Percentiles rank a stretch among this genome's conserved stretches.
phyloP scores from a whole-genome alignment of 495 filamentous ascomycete genomes.

The Aspergillus kassunensis region DNA sequence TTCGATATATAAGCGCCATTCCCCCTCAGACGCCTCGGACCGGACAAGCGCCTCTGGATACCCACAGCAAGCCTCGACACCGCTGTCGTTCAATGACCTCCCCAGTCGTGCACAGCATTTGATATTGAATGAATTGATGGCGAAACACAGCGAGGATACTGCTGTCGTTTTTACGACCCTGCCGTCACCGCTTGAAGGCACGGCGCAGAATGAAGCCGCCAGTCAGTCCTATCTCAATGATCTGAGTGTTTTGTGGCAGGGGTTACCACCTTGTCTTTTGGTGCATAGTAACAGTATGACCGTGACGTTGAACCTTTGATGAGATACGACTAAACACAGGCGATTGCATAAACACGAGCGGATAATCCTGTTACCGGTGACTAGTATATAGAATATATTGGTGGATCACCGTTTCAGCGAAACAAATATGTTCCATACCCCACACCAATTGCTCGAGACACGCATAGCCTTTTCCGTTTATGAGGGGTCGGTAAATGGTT shows the following conservation, averaged over 20 bases:
- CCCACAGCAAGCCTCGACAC: constrained; percentile 51
- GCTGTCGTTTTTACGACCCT: constrained; percentile 81
- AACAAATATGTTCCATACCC: too few relatives aligned
- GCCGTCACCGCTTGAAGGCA: constrained; percentile 73
- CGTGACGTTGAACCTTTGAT: constrained; percentile 75
- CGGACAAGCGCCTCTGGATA: constrained; percentile 41
- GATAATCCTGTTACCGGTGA: too few relatives aligned
- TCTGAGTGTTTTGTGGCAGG: constrained; percentile 69
- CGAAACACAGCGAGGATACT: constrained; percentile 62
- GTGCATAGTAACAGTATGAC: constrained; percentile 92
- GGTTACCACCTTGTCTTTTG: constrained; percentile 63
- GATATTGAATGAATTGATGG: constrained; percentile 81
- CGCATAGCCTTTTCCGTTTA: too few relatives aligned
- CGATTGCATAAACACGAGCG: not conserved
- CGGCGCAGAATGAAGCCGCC: constrained; percentile 61
- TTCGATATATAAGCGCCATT: constrained; percentile 52
- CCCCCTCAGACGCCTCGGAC: constrained; percentile 23
- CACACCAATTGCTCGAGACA: too few relatives aligned
- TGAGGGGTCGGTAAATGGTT: too few relatives aligned
- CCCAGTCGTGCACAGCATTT: constrained; percentile 79
- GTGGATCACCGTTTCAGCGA: too few relatives aligned
- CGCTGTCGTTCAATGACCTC: constrained; percentile 80
- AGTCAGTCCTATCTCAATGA: constrained; percentile 71
- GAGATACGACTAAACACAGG: constrained; percentile 1
- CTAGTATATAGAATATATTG: too few relatives aligned